Percentiles rank a stretch among this genome's conserved stretches.
phyloP scores from a whole-genome alignment of 1,139 yeast species.

The Suhomyces choctaworum region DNA sequence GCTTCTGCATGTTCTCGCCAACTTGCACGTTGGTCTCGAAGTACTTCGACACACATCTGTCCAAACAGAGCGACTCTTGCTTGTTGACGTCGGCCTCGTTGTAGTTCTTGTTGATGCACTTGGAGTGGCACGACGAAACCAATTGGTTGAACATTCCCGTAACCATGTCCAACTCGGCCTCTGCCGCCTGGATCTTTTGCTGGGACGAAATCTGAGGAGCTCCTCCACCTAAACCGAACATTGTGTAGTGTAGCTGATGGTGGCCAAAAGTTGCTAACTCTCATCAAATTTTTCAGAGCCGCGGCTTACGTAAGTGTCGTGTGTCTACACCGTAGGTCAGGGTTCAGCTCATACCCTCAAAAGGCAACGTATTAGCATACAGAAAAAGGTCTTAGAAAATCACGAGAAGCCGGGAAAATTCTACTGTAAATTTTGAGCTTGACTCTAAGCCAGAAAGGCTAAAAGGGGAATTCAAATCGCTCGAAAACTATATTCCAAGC shows the following conservation, averaged over 20 bases:
- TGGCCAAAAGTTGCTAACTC: conserved; percentile 12
- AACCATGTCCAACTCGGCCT: conserved; percentile 95
- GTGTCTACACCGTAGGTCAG: conserved; percentile 21
- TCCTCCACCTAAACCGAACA: conserved; percentile 82
- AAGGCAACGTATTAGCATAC: no score
- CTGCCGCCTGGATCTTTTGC: conserved; percentile 70
- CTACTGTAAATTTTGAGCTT: no score
- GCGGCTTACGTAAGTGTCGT: conserved; percentile 8
- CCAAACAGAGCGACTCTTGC: conserved; percentile 87
- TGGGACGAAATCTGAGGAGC: conserved; percentile 72
- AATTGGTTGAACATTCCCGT: conserved; percentile 94
- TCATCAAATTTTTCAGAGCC: conserved; percentile 9
- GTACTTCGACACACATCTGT: conserved; percentile 96
- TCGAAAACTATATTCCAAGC: no score
- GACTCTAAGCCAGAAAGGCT: no score
- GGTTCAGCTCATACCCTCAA: no score
- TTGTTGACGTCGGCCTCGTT: conserved; percentile 76
- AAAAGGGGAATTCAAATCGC: no score
- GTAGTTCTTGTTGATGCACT: conserved; percentile 74
- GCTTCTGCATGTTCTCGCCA: conserved; percentile 84
- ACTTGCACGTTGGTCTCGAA: conserved; percentile 95
- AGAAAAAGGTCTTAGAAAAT: no score
- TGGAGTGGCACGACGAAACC: conserved; percentile 81
- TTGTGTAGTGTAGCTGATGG: conserved; percentile 15
- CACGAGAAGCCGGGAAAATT: no score